A percentile compares a stretch with the other conserved stretches of the same genome.
These are phyloP conservation scores for Fraxinus cuspidata DNA, from an alignment of 257 asterid species.

Conservation along the genomic window DNA sequence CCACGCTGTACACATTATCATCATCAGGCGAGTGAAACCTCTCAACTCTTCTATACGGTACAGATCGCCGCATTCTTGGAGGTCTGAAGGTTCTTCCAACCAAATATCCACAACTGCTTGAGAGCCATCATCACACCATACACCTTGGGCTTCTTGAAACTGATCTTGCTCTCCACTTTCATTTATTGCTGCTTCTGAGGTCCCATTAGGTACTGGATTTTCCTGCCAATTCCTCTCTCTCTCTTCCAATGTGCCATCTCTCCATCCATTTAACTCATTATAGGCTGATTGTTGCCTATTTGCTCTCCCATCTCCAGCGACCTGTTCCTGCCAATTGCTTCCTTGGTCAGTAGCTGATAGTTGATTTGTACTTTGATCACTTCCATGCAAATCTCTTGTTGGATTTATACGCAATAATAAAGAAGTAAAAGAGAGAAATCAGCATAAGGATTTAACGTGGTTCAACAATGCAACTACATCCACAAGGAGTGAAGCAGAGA, in stretches of 20 bases:
- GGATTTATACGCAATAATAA: no score
- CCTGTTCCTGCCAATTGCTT: no score
- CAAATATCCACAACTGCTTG: conserved; percentile 65
- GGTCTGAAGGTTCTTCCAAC: conserved; percentile 79
- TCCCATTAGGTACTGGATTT: conserved; percentile 44
- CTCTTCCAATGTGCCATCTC: conserved; percentile 36
- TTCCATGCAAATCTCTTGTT: conserved; percentile 31
- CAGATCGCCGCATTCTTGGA: conserved; percentile 36
- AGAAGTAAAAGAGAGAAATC: no score
- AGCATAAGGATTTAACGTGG: no score
- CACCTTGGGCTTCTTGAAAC: conserved; percentile 47
- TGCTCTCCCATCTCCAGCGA: no score
- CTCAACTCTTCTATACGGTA: conserved; percentile 50
- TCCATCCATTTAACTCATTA: conserved; percentile 44
- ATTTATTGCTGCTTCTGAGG: conserved; percentile 45
- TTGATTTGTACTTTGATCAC: conserved; percentile 32
- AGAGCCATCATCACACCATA: conserved; percentile 60
- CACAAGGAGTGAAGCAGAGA: no score
- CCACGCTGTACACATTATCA: conserved; percentile 92
- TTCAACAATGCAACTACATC: no score
- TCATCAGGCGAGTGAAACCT: conserved; percentile 93
- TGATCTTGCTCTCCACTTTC: conserved; percentile 46
- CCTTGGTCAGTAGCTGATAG: conserved; percentile 20
- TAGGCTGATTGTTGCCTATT: conserved; percentile 35
- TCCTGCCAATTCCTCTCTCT: conserved; percentile 48